Conservation (phyloP, 306 rosid genomes). For the Hippophae rhamnoides region DNA sequence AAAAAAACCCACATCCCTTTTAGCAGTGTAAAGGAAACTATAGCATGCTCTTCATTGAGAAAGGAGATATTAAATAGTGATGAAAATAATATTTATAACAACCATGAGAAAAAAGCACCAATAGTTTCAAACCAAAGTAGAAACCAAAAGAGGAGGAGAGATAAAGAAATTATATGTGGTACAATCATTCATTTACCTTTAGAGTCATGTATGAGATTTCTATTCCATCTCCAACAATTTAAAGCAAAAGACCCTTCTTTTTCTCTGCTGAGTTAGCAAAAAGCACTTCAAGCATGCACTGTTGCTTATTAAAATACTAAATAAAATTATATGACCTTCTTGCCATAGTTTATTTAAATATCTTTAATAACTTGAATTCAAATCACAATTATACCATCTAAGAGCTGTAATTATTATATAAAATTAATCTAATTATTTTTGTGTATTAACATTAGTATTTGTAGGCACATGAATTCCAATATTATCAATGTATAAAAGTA, state of each 20-base stretch:
- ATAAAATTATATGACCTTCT: no score
- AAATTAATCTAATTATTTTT: no score
- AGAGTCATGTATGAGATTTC: slow-evolving; percentile 11
- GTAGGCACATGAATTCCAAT: no score
- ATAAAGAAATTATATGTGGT: slow-evolving; percentile 31
- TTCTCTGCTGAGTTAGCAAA: slow-evolving; percentile 8
- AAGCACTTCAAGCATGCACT: slow-evolving; percentile 7
- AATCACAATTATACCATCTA: no score
- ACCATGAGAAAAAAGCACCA: slow-evolving; percentile 15
- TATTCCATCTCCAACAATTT: slow-evolving; percentile 17
- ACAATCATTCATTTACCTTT: slow-evolving; percentile 13
- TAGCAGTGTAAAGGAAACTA: slow-evolving; percentile 3
- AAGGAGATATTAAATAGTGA: slow-evolving; percentile 30
- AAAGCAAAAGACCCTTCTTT: background rate
- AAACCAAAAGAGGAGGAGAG: slow-evolving; percentile 27
- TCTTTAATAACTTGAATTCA: no score
- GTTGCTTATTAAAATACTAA: no score
- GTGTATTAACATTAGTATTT: no score
- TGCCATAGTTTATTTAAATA: no score
- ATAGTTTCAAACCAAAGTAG: slow-evolving; percentile 26
- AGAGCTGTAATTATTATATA: no score
- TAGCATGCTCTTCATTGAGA: slow-evolving; percentile 74
- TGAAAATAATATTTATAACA: slow-evolving; percentile 30
- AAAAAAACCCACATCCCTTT: slow-evolving; percentile 28
- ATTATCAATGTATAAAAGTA: no score